Evolutionary conservation across 805 yeast genomes (phyloP), one percentile per base, ranked within the genome.

Genomic region (Barnettozyma pratensis): DNA sequence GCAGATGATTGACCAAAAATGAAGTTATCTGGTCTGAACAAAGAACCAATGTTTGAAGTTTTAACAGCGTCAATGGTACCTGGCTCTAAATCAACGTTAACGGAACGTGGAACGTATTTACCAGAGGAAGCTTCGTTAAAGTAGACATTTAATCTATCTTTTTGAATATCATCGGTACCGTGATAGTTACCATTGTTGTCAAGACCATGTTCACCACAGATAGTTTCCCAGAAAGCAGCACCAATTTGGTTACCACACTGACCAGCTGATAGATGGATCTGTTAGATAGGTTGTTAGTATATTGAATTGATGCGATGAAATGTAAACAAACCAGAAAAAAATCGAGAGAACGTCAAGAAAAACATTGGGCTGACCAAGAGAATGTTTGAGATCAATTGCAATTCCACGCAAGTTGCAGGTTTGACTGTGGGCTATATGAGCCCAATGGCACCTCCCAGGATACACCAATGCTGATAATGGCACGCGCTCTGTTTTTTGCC

Each of bases 171-270:
- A 44, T 72, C 71, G 9, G 68, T 65, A 30, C 84, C 88, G 51
- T 81, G 85, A 66, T 82, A 85, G 67, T 76, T 80, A 57, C 95
- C 95, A 56, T 82, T 75, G 57, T 74, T 72, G 63, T 85, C 92
- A 60, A 87, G 75, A 43, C 92, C 94, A 61, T 87, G 95, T 67
- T 87, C 95, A 52, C 87, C 87, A 73, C 94, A 87, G 60, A 87
- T 87, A 41, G 92, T 87, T 72, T 87, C 91, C 96, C 96, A 87
- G 65, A 87, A 87, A 51, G 95, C 95, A 56, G 95, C 91, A 74
- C 96, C 96, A 60, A 91, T 89, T 75, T 91, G 98, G 80, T 91
- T 91, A 82, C 97, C 97, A 81, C 97, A 90, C 76, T 91, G 98
- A 71, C 98, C 98, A 50, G 96, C 85, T 51, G 97, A 91, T 70